A percentile compares a stretch with the other conserved stretches of the same genome.
Conservation (phyloP, 2,329 filamentous ascomycete genomes). For the Aspergillus ibericus region DNA sequence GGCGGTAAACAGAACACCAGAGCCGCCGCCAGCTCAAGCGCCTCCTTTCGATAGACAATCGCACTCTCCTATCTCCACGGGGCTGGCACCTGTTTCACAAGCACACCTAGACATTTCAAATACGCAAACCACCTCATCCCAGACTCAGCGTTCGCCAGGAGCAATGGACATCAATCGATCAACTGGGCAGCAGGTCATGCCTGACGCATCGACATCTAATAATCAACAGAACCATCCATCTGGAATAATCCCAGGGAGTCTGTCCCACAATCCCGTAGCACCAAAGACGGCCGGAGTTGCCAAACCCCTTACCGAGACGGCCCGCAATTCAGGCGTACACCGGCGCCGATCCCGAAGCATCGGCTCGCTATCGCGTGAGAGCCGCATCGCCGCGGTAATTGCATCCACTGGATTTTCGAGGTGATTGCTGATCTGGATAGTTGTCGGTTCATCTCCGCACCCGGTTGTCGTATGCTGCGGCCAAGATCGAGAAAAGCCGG, state of each 20-base stretch:
- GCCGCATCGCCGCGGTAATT: slow-evolving; percentile 74
- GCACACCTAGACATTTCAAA: too few relatives aligned
- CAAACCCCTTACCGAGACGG: slow-evolving; percentile 50
- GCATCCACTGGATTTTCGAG: not conserved
- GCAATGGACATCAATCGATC: not conserved
- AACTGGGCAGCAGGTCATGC: not conserved
- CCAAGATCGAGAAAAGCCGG: slow-evolving; percentile 90
- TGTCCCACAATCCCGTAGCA: slow-evolving; percentile 33
- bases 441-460: slow-evolving; percentile 77
- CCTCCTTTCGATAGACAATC: not conserved
- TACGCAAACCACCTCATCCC: too few relatives aligned
- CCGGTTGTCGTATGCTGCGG: slow-evolving; percentile 86
- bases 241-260: slow-evolving; percentile 11
- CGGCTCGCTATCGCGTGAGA: slow-evolving; percentile 67
- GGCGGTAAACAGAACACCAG: not conserved
- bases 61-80: not conserved
- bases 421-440: slow-evolving; percentile 46
- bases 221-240: slow-evolving; percentile 14
- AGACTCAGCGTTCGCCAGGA: not conserved
- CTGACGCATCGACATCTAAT: slow-evolving; percentile 1
- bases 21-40: not conserved
- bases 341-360: slow-evolving; percentile 68
- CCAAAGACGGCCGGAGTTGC: slow-evolving; percentile 74
- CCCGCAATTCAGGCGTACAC: slow-evolving; percentile 34
- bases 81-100: not conserved